These are phyloP conservation scores for Botrytis sinoallii DNA, from an alignment of 2,329 filamentous ascomycete genomes.

Conservation along the genomic window DNA sequence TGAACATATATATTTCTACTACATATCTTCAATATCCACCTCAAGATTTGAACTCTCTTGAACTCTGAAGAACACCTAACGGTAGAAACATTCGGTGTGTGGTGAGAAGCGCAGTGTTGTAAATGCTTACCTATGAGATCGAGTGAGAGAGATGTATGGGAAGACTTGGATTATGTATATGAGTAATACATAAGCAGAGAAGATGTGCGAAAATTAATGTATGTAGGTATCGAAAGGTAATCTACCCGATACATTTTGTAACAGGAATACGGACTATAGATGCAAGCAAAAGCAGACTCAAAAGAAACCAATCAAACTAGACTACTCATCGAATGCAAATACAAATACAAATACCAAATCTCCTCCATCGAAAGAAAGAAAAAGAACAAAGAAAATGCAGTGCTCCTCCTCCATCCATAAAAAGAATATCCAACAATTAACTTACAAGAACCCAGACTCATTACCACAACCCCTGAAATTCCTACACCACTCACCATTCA, in stretches of 20 bases:
- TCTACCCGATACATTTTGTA: background rate
- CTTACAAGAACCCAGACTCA: background rate
- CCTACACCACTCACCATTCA: background rate
- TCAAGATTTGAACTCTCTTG: too few relatives aligned
- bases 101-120: too few relatives aligned
- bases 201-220: background rate
- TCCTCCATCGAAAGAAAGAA: background rate
- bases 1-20: too few relatives aligned
- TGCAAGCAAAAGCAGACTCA: background rate
- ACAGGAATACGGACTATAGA: background rate
- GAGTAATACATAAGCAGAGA: background rate
- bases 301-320: background rate
- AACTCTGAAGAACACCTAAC: too few relatives aligned
- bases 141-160: background rate
- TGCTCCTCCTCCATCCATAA: background rate
- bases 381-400: background rate
- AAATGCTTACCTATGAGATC: background rate
- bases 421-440: background rate
- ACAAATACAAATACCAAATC: background rate
- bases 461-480: background rate
- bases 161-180: fast-evolving
- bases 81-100: too few relatives aligned
- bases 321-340: background rate
- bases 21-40: too few relatives aligned
- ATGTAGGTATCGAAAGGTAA: background rate